These are phyloP conservation scores for Cadophora gregata DNA, from an alignment of 2,329 filamentous ascomycete genomes.

Conservation along the genomic window DNA sequence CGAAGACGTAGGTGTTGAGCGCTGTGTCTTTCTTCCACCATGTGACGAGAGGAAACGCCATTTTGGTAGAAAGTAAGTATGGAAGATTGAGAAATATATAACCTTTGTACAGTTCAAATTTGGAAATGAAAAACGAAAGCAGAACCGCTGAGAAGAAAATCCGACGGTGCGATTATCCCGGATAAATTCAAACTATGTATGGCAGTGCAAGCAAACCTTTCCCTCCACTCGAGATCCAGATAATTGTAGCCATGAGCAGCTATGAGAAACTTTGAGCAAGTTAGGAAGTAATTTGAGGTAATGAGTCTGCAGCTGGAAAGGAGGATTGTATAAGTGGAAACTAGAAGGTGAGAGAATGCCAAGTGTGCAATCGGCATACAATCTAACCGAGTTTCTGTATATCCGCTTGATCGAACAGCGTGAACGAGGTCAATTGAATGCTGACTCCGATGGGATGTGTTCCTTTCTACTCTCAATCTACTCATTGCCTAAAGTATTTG, in stretches of 20 bases:
- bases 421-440: too few relatives aligned
- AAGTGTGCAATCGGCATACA: neutral
- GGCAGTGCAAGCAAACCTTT: neutral
- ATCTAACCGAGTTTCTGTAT: conserved; percentile 3
- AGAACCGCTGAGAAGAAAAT: neutral
- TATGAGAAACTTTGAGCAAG: conserved; percentile 8
- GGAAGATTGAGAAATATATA: neutral
- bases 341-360: neutral
- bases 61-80: neutral
- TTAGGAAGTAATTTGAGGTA: conserved; percentile 13
- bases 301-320: neutral
- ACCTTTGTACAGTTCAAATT: neutral
- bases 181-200: neutral
- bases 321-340: neutral
- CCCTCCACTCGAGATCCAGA: neutral
- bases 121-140: neutral
- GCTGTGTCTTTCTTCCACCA: conserved; percentile 19
- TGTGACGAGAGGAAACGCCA: neutral
- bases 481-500: too few relatives aligned
- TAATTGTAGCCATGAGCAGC: neutral
- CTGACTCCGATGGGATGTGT: too few relatives aligned
- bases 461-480: too few relatives aligned
- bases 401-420: neutral
- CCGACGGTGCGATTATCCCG: neutral
- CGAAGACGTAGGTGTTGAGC: conserved; percentile 20